Percentiles rank a stretch among this genome's conserved stretches.
phyloP scores from a whole-genome alignment of 352 stramenopile genomes.

The Phytophthora chlamydospora region DNA sequence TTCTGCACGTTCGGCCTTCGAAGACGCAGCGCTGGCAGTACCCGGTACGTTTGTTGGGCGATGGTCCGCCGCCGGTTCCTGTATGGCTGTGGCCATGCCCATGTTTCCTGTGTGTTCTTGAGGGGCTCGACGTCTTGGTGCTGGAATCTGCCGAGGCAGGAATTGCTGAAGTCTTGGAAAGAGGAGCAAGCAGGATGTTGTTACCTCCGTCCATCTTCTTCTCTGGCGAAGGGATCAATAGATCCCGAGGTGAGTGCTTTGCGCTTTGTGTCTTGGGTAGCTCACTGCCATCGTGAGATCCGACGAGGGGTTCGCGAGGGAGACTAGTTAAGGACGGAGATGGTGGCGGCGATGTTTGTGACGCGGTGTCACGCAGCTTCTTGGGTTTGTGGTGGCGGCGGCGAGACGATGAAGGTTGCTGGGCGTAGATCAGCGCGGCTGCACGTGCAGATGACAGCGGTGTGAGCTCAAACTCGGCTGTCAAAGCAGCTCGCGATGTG shows the following conservation, averaged over 20 bases:
- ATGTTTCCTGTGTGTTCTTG: conserved; percentile 8
- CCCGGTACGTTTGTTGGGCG: conserved; percentile 53
- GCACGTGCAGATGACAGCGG: conserved; percentile 37
- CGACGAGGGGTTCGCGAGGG: not conserved
- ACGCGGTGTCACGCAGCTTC: conserved; percentile 20
- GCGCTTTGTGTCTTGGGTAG: conserved; percentile 8
- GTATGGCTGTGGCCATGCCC: conserved; percentile 9
- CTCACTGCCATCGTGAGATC: conserved; percentile 8
- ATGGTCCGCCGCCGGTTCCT: conserved; percentile 10
- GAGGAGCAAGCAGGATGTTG: conserved; percentile 18
- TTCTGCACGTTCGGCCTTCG: conserved; percentile 64
- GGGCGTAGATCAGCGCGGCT: conserved; percentile 38
- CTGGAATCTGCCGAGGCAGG: not conserved
- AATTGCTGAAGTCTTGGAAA: conserved; percentile 12
- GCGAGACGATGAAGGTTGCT: conserved; percentile 17
- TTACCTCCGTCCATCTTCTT: conserved; percentile 13
- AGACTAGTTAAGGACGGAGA: conserved; percentile 16
- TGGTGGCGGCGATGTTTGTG: conserved; percentile 23
- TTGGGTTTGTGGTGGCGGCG: conserved; percentile 26
- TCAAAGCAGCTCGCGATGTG: conserved; percentile 1
- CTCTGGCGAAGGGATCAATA: not conserved
- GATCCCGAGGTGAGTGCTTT: conserved; percentile 19
- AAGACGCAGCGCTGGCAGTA: conserved; percentile 67
- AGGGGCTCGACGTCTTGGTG: conserved; percentile 20
- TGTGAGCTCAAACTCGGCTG: conserved; percentile 22